A percentile compares a stretch with the other conserved stretches of the same genome.
phyloP scores from a whole-genome alignment of 192 early-diverging fungal species.

The Chytriomyces sp. region DNA sequence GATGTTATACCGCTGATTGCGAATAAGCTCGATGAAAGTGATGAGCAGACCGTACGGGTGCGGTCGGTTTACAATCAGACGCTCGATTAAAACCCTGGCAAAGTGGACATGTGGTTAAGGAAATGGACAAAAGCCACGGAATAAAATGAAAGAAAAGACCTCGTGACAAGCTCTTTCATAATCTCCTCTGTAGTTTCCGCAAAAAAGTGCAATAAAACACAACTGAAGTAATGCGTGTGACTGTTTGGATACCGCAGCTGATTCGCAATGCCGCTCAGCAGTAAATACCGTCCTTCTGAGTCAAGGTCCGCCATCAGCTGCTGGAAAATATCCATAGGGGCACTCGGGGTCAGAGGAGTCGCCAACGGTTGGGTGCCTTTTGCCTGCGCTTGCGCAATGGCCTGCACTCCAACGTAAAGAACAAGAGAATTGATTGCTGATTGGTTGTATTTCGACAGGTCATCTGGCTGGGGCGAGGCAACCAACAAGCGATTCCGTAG shows the following conservation, averaged over 20 bases:
- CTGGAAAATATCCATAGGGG: slow-evolving; percentile 84
- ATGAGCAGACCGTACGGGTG: slow-evolving; percentile 98
- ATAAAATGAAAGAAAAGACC: slow-evolving; percentile 46
- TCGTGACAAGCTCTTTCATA: slow-evolving; percentile 93
- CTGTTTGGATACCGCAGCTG: slow-evolving; percentile 97
- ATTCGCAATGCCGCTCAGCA: slow-evolving; percentile 91
- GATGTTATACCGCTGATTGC: slow-evolving; percentile 82
- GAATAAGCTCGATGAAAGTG: slow-evolving; percentile 96
- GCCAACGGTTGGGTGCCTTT: slow-evolving; percentile 48
- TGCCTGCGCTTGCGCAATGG: slow-evolving; percentile 60
- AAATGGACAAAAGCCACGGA: neutral
- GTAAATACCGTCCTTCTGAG: slow-evolving; percentile 83
- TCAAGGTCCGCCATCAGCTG: slow-evolving; percentile 76
- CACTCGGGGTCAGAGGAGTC: slow-evolving; percentile 60
- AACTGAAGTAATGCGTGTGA: slow-evolving; percentile 94
- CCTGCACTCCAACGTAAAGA: slow-evolving; percentile 82
- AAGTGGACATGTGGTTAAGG: neutral
- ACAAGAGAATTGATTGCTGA: slow-evolving; percentile 86
- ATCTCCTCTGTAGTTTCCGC: slow-evolving; percentile 74
- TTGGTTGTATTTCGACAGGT: slow-evolving; percentile 72
- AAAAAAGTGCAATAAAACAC: slow-evolving; percentile 86
- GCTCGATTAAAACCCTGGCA: slow-evolving; percentile 86
- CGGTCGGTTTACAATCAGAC: slow-evolving; percentile 93
- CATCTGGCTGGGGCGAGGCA: slow-evolving; percentile 35
- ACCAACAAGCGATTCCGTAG: slow-evolving; percentile 58